phyloP scores from a whole-genome alignment of 805 yeast species.

The Candida odintsovae region DNA sequence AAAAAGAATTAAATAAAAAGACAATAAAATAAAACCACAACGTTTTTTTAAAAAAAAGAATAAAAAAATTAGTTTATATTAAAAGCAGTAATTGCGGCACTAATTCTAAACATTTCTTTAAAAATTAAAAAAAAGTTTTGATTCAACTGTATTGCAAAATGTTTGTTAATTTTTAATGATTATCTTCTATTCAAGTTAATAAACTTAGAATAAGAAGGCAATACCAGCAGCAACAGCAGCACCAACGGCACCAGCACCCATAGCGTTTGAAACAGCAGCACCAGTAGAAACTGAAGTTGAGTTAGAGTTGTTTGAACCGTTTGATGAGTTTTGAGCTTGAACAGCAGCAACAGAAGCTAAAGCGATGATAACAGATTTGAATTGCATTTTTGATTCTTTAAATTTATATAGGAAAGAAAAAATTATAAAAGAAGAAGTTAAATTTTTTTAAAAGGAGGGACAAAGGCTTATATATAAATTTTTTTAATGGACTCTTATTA shows the following conservation, averaged over 20 bases:
- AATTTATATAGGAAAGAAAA: slow-evolving; percentile 1
- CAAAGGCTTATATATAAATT: slow-evolving; percentile 2
- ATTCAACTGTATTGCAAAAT: background rate
- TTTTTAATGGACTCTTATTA: no score
- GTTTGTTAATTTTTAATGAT: background rate
- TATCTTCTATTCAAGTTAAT: background rate
- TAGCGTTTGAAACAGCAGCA: slow-evolving; percentile 47
- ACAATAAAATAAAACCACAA: background rate
- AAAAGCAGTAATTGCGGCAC: background rate
- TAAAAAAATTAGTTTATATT: background rate
- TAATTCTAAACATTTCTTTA: background rate
- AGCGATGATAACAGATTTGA: slow-evolving; percentile 61
- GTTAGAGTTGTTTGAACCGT: slow-evolving; percentile 38
- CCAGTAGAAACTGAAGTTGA: slow-evolving; percentile 40
- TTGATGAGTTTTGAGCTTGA: slow-evolving; percentile 46
- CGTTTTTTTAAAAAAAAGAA: background rate
- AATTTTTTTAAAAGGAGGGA: background rate
- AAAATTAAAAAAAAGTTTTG: background rate
- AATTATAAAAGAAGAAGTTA: background rate
- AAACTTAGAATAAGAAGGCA: slow-evolving; percentile 39
- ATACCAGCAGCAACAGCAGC: slow-evolving; percentile 85
- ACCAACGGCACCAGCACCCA: slow-evolving; percentile 73
- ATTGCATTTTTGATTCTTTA: slow-evolving; percentile 48
- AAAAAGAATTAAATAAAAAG: background rate
- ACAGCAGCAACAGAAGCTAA: slow-evolving; percentile 67